A percentile compares a stretch with the other conserved stretches of the same genome.
These are phyloP conservation scores for Arthroderma sp. DNA, from an alignment of 2,329 filamentous ascomycete genomes.

Conservation along the genomic window DNA sequence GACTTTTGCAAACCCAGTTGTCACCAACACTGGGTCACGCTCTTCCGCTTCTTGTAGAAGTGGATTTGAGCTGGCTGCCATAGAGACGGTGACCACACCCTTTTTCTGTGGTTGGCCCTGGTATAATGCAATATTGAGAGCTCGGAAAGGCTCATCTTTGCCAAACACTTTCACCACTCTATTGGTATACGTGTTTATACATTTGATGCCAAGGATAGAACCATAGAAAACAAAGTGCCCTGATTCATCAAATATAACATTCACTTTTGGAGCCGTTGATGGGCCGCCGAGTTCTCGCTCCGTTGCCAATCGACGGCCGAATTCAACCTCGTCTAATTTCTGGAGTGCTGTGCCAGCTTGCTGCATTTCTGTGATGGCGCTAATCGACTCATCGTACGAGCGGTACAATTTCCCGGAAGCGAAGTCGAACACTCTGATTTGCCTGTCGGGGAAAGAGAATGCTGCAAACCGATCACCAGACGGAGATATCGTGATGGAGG, in stretches of 20 bases:
- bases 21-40: slow-evolving; percentile 76
- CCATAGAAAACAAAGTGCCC: slow-evolving; percentile 92
- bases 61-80: slow-evolving; percentile 92
- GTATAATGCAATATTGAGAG: slow-evolving; percentile 73
- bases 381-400: slow-evolving; percentile 88
- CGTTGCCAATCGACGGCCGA: slow-evolving; percentile 71
- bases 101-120: slow-evolving; percentile 95
- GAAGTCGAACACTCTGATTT: slow-evolving; percentile 89
- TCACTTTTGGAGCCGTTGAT: slow-evolving; percentile 54
- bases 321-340: slow-evolving; percentile 80
- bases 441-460: slow-evolving; percentile 84
- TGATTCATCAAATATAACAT: slow-evolving; percentile 90
- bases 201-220: slow-evolving; percentile 82
- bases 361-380: slow-evolving; percentile 86
- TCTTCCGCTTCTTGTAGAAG: slow-evolving; percentile 83
- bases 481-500: slow-evolving; percentile 72
- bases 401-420: slow-evolving; percentile 73
- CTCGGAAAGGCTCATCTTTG: slow-evolving; percentile 74
- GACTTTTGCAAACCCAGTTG: slow-evolving; percentile 71
- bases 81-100: slow-evolving; percentile 80
- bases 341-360: slow-evolving; percentile 74
- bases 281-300: slow-evolving; percentile 74
- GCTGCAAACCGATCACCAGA: slow-evolving; percentile 75
- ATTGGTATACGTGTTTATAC: slow-evolving; percentile 92
- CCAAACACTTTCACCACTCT: slow-evolving; percentile 81